phyloP scores from a whole-genome alignment of 2,329 filamentous ascomycete species.

The Graphium sp. region DNA sequence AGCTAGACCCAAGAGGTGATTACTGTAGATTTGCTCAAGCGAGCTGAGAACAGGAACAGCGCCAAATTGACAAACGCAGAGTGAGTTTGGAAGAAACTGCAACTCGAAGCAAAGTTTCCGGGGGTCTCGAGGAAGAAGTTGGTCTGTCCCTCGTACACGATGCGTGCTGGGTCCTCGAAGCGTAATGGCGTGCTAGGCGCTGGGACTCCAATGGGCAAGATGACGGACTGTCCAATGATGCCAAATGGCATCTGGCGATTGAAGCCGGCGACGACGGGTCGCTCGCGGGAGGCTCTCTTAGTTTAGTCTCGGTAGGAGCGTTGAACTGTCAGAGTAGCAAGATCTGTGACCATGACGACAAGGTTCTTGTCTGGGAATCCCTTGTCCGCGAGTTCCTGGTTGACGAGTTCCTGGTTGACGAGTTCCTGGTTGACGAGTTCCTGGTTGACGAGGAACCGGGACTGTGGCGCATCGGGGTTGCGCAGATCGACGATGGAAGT shows the following conservation, averaged over 20 bases:
- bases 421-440: constrained; percentile 21
- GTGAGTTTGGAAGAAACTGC: constrained; percentile 13
- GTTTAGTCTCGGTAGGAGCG: constrained; percentile 5
- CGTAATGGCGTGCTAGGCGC: constrained; percentile 14
- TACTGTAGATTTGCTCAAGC: too few relatives aligned
- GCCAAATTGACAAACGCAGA: too few relatives aligned
- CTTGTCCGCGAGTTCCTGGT: constrained; percentile 20
- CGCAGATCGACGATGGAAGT: constrained; percentile 11
- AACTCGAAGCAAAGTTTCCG: constrained; percentile 15
- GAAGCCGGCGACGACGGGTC: constrained; percentile 9
- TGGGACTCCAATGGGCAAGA: constrained; percentile 15
- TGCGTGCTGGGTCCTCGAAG: constrained; percentile 18
- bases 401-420: constrained; percentile 20
- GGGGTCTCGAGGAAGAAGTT: constrained; percentile 17
- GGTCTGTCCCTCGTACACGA: constrained; percentile 16
- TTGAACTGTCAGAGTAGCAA: constrained; percentile 16
- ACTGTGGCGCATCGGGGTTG: not conserved
- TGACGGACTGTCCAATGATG: constrained; percentile 14
- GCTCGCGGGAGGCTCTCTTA: constrained; percentile 7
- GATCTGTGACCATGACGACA: constrained; percentile 20
- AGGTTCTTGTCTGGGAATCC: constrained; percentile 14
- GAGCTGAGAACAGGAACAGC: too few relatives aligned
- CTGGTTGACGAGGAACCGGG: constrained; percentile 16
- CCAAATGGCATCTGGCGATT: constrained; percentile 16
- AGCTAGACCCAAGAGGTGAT: too few relatives aligned